Evolutionary conservation across 805 yeast genomes (phyloP).

Genomic region (Clavispora vitiphila): DNA sequence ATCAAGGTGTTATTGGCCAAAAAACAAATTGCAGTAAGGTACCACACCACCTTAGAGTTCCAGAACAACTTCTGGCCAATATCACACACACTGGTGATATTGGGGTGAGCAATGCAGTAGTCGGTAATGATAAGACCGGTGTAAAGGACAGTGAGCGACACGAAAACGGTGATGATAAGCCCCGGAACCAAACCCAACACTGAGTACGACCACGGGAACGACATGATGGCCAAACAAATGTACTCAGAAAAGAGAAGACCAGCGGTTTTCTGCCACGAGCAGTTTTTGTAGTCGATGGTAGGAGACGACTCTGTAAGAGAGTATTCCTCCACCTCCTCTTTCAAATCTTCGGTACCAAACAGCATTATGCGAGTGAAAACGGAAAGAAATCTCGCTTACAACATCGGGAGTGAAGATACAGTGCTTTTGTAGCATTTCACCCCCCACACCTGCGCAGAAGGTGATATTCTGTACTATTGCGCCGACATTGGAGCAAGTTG

Average conservation of each 20-base stretch:
- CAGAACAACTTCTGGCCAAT: constrained; percentile 55
- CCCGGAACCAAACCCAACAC: constrained; percentile 58
- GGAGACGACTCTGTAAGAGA: constrained; percentile 2
- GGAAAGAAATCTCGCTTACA: neutral
- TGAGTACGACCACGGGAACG: constrained; percentile 64
- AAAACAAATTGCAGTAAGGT: constrained; percentile 51
- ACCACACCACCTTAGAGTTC: constrained; percentile 49
- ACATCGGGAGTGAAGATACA: neutral
- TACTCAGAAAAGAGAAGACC: constrained; percentile 58
- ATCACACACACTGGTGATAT: constrained; percentile 49
- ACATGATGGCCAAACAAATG: constrained; percentile 57
- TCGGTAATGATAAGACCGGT: constrained; percentile 54
- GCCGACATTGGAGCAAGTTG: neutral
- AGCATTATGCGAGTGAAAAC: neutral
- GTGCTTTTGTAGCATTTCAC: neutral
- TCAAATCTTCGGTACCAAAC: neutral
- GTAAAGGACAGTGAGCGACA: constrained; percentile 47
- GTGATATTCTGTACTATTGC: neutral
- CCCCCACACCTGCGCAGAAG: neutral
- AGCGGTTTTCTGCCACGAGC: constrained; percentile 57
- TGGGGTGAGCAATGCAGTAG: constrained; percentile 50
- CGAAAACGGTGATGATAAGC: constrained; percentile 47
- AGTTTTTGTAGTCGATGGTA: constrained; percentile 43
- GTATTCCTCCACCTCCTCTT: neutral
- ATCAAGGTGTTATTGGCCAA: constrained; percentile 52